Evolutionary conservation across 225 moss, liverwort and hornwort genomes (phyloP), one percentile per base, ranked within the genome.

Genomic region (Bryoerythrophyllum caledonicum): DNA sequence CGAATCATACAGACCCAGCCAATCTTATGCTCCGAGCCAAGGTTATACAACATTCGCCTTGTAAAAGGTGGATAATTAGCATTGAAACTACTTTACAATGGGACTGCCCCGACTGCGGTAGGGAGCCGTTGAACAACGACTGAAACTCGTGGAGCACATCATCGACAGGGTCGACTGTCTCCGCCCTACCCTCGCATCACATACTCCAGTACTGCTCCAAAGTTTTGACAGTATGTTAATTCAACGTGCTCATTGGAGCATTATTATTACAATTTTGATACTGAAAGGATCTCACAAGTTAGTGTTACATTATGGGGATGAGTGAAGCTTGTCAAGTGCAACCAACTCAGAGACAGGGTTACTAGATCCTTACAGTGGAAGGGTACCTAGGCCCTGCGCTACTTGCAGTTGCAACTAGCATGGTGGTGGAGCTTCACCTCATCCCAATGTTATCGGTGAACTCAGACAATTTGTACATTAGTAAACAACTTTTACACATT

Each of bases 201-300:
- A n/a, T n/a, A n/a, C n/a, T n/a, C n/a, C n/a, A n/a, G n/a, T n/a
- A n/a, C n/a, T n/a, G 75, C 77, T 82, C 67, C 84, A 37, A 74
- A 82, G 84, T 84, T 87, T 87, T 84, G 87, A 54, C 67, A 79
- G 84, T 77, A 76, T 78, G 79, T 84, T 79, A 67, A 79, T 79
- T 84, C 82, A 79, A 70, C 76, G 70, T 61, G 84, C 76, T 76
- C 70, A 49, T 53, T 79, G 76, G 84, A 77, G 79, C 74, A 68
- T 76, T 77, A 74, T 61, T 73, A 66, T 79, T 76, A 73, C 84
- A 87, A 82, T 87, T 87, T 87, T 87, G 87, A 82, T 84, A 84
- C 87, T 74, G 63, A 76, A n/a, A n/a, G n/a, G n/a, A n/a, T n/a
- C n/a, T n/a, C n/a, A 63, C 83, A 63, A 67, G 84, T 73, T 84